Conservation (phyloP, 2,329 filamentous ascomycete genomes). For the Fusarium nodosum region DNA sequence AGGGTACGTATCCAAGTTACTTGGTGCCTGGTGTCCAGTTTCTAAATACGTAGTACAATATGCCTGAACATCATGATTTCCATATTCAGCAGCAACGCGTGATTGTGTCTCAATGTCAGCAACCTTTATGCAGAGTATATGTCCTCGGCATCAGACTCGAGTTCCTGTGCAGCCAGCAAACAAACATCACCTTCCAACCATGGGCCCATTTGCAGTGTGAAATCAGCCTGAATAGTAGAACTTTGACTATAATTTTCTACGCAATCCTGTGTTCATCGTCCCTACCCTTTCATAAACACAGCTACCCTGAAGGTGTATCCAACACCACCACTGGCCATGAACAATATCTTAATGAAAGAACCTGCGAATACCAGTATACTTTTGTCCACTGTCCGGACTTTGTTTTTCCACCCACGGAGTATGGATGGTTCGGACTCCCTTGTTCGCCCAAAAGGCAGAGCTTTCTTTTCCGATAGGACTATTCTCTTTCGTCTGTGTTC, state of each 20-base stretch:
- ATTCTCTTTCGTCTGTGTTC: conserved; percentile 10
- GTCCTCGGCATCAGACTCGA: neutral
- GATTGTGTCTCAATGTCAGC: conserved; percentile 2
- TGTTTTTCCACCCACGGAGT: conserved; percentile 56
- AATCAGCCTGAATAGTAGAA: neutral
- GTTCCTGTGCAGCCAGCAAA: neutral
- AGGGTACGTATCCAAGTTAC: neutral
- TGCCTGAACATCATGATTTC: conserved; percentile 19
- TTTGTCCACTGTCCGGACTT: conserved; percentile 13
- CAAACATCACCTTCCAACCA: neutral
- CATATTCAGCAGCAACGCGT: neutral
- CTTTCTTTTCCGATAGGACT: conserved; percentile 32
- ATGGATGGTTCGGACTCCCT: conserved; percentile 45
- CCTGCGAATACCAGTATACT: conserved; percentile 58
- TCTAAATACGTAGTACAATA: neutral
- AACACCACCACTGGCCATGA: neutral
- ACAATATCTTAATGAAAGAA: conserved; percentile 57
- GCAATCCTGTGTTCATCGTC: neutral
- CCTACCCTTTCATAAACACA: neutral
- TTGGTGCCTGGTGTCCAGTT: conserved; percentile 16
- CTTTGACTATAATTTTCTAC: conserved; percentile 1
- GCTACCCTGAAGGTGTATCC: conserved; percentile 17
- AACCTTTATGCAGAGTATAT: neutral
- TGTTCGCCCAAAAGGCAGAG: neutral
- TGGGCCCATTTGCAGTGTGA: neutral